Conservation (phyloP, 2,329 filamentous ascomycete genomes). For the Penicillium oxalicum region DNA sequence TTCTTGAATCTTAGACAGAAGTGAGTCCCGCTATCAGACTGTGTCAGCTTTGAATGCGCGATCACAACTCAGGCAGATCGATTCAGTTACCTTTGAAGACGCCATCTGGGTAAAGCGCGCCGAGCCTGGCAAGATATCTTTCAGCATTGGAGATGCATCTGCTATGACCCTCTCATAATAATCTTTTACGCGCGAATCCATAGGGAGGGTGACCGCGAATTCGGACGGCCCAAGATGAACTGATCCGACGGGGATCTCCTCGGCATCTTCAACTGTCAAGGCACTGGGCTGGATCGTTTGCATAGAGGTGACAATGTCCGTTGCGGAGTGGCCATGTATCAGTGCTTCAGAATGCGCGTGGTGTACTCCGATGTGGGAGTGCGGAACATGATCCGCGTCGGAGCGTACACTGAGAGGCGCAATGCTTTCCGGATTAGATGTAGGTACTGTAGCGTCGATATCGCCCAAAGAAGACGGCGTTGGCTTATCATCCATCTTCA, state of each 20-base stretch:
- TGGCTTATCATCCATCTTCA: slow-evolving; percentile 16
- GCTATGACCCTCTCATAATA: slow-evolving; percentile 35
- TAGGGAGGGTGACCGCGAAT: slow-evolving; percentile 38
- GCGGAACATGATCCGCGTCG: slow-evolving; percentile 25
- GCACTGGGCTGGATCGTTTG: slow-evolving; percentile 37
- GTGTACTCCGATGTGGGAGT: slow-evolving; percentile 19
- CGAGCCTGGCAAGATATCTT: slow-evolving; percentile 23
- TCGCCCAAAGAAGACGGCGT: slow-evolving; percentile 41
- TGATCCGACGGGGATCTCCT: slow-evolving; percentile 26
- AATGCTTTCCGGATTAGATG: slow-evolving; percentile 25
- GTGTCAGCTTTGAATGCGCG: slow-evolving; percentile 10
- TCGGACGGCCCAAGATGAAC: slow-evolving; percentile 35
- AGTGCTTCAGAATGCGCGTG: slow-evolving; percentile 21
- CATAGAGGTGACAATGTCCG: slow-evolving; percentile 17
- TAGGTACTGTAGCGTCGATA: slow-evolving; percentile 30
- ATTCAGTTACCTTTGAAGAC: slow-evolving; percentile 25
- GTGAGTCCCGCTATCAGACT: slow-evolving; percentile 16
- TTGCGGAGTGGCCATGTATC: slow-evolving; percentile 24
- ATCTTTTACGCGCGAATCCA: slow-evolving; percentile 41
- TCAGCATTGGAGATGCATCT: slow-evolving; percentile 25
- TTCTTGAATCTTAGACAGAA: slow-evolving; percentile 29
- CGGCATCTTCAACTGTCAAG: slow-evolving; percentile 24
- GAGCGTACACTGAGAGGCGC: slow-evolving; percentile 33
- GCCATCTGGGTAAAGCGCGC: slow-evolving; percentile 9
- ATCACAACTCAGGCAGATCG: not conserved